Evolutionary conservation across 768 basidiomycete species (phyloP).

Genomic region (Macrocybe gigantea): DNA sequence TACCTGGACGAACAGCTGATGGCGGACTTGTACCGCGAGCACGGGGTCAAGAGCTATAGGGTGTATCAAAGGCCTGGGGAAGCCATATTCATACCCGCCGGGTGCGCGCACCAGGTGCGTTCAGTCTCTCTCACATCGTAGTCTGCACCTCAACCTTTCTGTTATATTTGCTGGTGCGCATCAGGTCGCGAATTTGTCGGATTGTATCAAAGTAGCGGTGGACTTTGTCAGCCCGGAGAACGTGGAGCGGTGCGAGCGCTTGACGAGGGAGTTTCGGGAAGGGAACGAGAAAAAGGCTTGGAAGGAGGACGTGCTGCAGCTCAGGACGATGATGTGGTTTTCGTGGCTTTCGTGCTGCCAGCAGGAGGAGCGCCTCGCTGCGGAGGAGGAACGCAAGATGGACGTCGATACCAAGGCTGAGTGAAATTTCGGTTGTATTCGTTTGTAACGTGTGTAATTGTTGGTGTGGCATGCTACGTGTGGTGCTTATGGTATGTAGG

Average conservation of each 20-base stretch:
- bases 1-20: slow-evolving; percentile 73
- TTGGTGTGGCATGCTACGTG: too few species aligned
- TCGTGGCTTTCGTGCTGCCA: slow-evolving; percentile 71
- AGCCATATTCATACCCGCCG: slow-evolving; percentile 93
- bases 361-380: slow-evolving; percentile 17
- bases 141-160: neutral
- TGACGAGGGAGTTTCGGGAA: slow-evolving; percentile 85
- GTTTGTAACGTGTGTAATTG: too few species aligned
- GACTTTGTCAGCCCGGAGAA: slow-evolving; percentile 97
- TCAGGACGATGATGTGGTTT: slow-evolving; percentile 92
- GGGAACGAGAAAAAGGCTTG: slow-evolving; percentile 85
- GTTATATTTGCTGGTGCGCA: neutral
- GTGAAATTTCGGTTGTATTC: too few species aligned
- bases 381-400: too few species aligned
- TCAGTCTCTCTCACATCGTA: neutral
- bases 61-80: slow-evolving; percentile 91
- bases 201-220: slow-evolving; percentile 92
- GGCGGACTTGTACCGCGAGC: slow-evolving; percentile 57
- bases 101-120: slow-evolving; percentile 82
- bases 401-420: too few species aligned
- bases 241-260: slow-evolving; percentile 74
- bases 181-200: slow-evolving; percentile 85
- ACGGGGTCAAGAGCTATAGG: slow-evolving; percentile 72
- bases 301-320: slow-evolving; percentile 92
- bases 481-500: too few species aligned